Conservation (phyloP, 2,329 filamentous ascomycete genomes). For the Fusarium nematophilum region DNA sequence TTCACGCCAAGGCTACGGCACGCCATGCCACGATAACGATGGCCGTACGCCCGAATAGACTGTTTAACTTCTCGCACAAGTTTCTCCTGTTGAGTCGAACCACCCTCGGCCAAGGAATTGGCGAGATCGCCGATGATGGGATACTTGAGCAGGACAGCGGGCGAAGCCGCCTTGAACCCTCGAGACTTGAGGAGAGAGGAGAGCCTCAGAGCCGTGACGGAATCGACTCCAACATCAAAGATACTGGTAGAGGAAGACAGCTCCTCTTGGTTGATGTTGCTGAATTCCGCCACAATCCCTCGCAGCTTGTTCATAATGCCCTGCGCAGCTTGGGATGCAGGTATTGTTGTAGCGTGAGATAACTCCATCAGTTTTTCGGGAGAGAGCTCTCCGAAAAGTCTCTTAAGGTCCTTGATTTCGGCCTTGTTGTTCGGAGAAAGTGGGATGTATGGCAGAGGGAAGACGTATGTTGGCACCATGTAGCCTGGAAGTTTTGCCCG, state of each 20-base stretch:
- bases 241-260: slow-evolving; percentile 72
- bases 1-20: slow-evolving; percentile 64
- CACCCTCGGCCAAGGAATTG: slow-evolving; percentile 45
- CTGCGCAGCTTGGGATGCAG: slow-evolving; percentile 46
- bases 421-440: slow-evolving; percentile 92
- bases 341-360: slow-evolving; percentile 46
- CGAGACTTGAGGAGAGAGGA: slow-evolving; percentile 70
- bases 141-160: slow-evolving; percentile 75
- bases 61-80: slow-evolving; percentile 65
- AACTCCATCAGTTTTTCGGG: slow-evolving; percentile 71
- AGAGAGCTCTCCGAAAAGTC: slow-evolving; percentile 72
- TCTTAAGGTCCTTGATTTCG: slow-evolving; percentile 76
- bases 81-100: slow-evolving; percentile 24
- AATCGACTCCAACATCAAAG: slow-evolving; percentile 89
- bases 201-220: slow-evolving; percentile 82
- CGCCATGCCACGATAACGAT: slow-evolving; percentile 66
- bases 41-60: slow-evolving; percentile 70
- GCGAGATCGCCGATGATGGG: slow-evolving; percentile 62
- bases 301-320: slow-evolving; percentile 61
- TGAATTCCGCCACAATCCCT: slow-evolving; percentile 64
- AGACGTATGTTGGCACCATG: slow-evolving; percentile 90
- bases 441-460: slow-evolving; percentile 78
- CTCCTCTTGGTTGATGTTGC: slow-evolving; percentile 54
- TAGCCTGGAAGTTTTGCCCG: slow-evolving; percentile 78
- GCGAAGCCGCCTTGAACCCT: slow-evolving; percentile 70